Conservation (phyloP, 139 green algal species). For the Pseudopediastrum boryanum region DNA sequence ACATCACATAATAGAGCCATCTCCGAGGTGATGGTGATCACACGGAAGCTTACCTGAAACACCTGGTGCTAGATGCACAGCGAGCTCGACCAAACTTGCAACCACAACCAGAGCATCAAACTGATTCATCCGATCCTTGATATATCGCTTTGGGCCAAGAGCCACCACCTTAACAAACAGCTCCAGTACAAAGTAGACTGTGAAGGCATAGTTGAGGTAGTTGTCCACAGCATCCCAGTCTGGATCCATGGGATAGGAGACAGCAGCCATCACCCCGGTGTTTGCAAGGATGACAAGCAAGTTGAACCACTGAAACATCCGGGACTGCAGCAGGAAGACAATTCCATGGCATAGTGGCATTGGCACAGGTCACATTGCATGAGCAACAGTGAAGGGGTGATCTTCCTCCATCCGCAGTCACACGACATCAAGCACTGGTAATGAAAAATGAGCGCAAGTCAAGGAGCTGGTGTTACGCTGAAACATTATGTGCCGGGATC, state of each 20-base stretch:
- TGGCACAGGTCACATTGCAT: too few relatives aligned
- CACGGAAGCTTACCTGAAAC: too few relatives aligned
- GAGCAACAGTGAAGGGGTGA: too few relatives aligned
- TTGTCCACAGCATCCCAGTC: constrained; percentile 27
- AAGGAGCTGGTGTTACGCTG: too few relatives aligned
- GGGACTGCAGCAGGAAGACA: constrained; percentile 11
- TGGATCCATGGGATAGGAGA: constrained; percentile 11
- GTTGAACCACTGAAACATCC: background rate
- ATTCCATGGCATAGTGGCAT: background rate
- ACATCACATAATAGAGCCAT: too few relatives aligned
- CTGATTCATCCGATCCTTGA: constrained; percentile 66
- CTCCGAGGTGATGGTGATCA: too few relatives aligned
- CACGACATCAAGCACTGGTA: too few relatives aligned
- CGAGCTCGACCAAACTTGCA: constrained; percentile 58
- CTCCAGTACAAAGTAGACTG: constrained; percentile 61
- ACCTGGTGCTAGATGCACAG: constrained; percentile 46
- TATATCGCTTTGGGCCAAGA: constrained; percentile 55
- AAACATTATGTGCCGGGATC: too few relatives aligned
- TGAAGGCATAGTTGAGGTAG: constrained; percentile 60
- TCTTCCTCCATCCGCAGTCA: too few relatives aligned
- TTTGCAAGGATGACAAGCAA: constrained; percentile 42
- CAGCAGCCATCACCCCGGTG: constrained; percentile 33
- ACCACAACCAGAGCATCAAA: constrained; percentile 70
- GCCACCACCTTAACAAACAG: constrained; percentile 70
- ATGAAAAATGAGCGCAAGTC: too few relatives aligned